Percentiles rank a stretch among this genome's conserved stretches.
These are phyloP conservation scores for Begonia fuchsioides DNA, from an alignment of 306 rosid species.

Conservation along the genomic window DNA sequence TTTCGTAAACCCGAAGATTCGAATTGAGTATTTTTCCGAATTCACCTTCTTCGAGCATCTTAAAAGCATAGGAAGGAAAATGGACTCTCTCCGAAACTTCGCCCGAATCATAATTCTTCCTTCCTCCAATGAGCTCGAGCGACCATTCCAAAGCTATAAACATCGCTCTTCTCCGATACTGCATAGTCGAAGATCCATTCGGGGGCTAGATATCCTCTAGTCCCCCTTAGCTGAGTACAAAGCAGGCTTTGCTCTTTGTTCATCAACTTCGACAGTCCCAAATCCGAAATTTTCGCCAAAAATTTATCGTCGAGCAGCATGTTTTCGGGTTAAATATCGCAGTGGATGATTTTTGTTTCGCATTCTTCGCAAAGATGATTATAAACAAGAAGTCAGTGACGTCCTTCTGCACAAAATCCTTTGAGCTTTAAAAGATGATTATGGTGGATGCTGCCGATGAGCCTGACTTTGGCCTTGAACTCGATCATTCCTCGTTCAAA, in stretches of 20 bases:
- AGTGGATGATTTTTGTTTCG: constrained; percentile 21
- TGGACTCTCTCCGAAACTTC: constrained; percentile 11
- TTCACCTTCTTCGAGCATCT: constrained; percentile 32
- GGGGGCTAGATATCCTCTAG: constrained; percentile 25
- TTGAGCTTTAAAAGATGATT: constrained; percentile 11
- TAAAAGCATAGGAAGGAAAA: constrained; percentile 15
- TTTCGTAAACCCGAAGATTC: constrained; percentile 37
- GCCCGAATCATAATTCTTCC: constrained; percentile 10
- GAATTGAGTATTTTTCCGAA: constrained; percentile 27
- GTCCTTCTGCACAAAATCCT: constrained; percentile 45
- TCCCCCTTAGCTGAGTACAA: constrained; percentile 16
- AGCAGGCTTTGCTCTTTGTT: constrained; percentile 18
- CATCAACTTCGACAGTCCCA: constrained; percentile 20
- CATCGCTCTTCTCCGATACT: constrained; percentile 26
- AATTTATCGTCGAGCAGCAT: constrained; percentile 21
- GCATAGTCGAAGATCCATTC: constrained; percentile 19
- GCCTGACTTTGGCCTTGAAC: constrained; percentile 18
- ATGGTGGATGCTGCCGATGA: constrained; percentile 17
- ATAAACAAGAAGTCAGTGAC: constrained; percentile 36
- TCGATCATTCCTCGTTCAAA: constrained; percentile 14
- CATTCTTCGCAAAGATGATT: constrained; percentile 31
- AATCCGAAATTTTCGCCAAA: constrained; percentile 19
- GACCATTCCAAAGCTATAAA: constrained; percentile 18
- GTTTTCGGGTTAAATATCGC: constrained; percentile 26
- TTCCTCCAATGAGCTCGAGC: constrained; percentile 21